These are phyloP conservation scores for Cercospora sp. DNA, from an alignment of 2,329 filamentous ascomycete genomes.

Conservation along the genomic window DNA sequence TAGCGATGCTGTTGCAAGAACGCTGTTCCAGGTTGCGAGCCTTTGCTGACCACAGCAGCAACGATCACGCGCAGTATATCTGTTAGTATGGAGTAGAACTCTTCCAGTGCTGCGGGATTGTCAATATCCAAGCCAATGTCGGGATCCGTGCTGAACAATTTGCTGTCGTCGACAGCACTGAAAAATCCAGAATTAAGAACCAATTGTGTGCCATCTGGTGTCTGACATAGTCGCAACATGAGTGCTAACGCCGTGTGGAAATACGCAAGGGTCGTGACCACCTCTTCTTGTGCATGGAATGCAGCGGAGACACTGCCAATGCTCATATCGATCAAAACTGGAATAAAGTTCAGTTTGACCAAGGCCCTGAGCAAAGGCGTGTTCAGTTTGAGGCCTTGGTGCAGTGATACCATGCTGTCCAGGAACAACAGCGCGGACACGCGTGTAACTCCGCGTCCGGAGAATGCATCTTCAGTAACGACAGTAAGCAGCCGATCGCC, in stretches of 20 bases:
- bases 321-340: slow-evolving; percentile 82
- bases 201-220: slow-evolving; percentile 76
- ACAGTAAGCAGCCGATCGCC: slow-evolving; percentile 82
- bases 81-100: slow-evolving; percentile 81
- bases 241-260: slow-evolving; percentile 78
- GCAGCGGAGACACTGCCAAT: slow-evolving; percentile 76
- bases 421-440: slow-evolving; percentile 85
- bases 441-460: slow-evolving; percentile 77
- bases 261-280: slow-evolving; percentile 57
- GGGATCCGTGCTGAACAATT: slow-evolving; percentile 86
- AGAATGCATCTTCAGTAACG: slow-evolving; percentile 89
- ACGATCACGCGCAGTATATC: slow-evolving; percentile 79
- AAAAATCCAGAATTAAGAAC: slow-evolving; percentile 91
- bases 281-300: slow-evolving; percentile 50
- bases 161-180: slow-evolving; percentile 73
- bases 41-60: slow-evolving; percentile 76
- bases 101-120: slow-evolving; percentile 69
- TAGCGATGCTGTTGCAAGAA: slow-evolving; percentile 83
- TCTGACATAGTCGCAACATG: slow-evolving; percentile 80
- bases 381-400: slow-evolving; percentile 66
- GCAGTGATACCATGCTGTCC: slow-evolving; percentile 72
- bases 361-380: slow-evolving; percentile 76
- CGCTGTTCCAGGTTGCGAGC: slow-evolving; percentile 70
- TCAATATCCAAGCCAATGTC: slow-evolving; percentile 81
- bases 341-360: slow-evolving; percentile 84